Conservation (phyloP, 2,329 filamentous ascomycete genomes). For the Colletotrichum eleusines region DNA sequence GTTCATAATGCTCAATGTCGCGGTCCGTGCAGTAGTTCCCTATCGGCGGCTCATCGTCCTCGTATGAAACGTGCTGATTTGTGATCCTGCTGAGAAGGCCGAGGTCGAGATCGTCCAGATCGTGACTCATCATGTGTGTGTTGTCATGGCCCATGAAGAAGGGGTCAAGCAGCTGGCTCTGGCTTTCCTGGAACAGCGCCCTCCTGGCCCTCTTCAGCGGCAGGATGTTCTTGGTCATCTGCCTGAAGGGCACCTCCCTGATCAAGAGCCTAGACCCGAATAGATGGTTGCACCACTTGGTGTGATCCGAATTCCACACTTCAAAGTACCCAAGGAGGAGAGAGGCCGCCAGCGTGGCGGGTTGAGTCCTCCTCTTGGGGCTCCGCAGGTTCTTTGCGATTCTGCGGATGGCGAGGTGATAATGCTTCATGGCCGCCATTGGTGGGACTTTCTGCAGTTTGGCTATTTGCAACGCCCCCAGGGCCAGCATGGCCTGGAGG, state of each 20-base stretch:
- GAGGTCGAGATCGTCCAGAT: slow-evolving; percentile 57
- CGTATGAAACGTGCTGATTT: slow-evolving; percentile 51
- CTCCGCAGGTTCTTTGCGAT: slow-evolving; percentile 82
- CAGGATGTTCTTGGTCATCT: slow-evolving; percentile 79
- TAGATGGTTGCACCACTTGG: slow-evolving; percentile 95
- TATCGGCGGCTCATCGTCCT: slow-evolving; percentile 38
- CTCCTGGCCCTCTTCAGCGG: slow-evolving; percentile 64
- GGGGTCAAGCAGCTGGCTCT: slow-evolving; percentile 48
- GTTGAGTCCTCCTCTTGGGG: slow-evolving; percentile 75
- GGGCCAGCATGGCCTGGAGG: slow-evolving; percentile 89
- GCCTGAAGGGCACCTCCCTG: slow-evolving; percentile 82
- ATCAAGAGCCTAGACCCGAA: slow-evolving; percentile 86
- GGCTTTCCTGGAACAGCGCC: slow-evolving; percentile 53
- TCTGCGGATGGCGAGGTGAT: slow-evolving; percentile 84
- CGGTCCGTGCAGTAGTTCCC: slow-evolving; percentile 58
- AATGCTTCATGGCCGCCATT: slow-evolving; percentile 90
- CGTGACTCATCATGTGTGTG: slow-evolving; percentile 44
- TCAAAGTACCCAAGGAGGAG: slow-evolving; percentile 92
- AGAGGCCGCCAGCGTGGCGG: slow-evolving; percentile 88
- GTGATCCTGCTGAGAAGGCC: slow-evolving; percentile 57
- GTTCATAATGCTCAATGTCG: slow-evolving; percentile 85
- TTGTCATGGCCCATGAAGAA: slow-evolving; percentile 45
- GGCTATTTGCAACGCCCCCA: slow-evolving; percentile 89
- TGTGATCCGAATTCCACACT: slow-evolving; percentile 92
- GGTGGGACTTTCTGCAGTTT: slow-evolving; percentile 80